Base-by-base conservation (phyloP, 2,329 filamentous ascomycete species). In the Coniosporium tulheliwenetii region DNA sequence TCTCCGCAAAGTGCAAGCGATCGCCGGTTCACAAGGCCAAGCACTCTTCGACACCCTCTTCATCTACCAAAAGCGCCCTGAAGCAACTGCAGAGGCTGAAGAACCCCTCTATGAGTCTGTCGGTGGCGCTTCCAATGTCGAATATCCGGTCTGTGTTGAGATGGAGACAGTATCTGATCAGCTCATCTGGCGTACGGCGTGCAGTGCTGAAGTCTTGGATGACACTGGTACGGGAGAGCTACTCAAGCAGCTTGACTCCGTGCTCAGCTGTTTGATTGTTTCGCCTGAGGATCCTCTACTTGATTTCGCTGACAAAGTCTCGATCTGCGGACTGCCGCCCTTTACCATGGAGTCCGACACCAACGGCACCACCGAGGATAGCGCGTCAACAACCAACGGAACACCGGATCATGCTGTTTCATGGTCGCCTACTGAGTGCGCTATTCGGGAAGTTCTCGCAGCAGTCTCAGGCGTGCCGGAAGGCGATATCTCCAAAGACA, bases 91-190 rank as follows among this genome's bases (percentile, higher is more conserved):
- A 1, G 41, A 47, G 1, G 37, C 41, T 0, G 35, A 19, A 0
- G 39, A 52, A 1, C 39, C 49, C 0, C 53, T 89, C 2, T 76
- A 83, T 48, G 67, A 64, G 32, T 85, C 83, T 2, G 57, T 82
- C 1, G 66, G 69, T 12, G 75, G 79, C 0, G 61, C 64, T 2
- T 79, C 84, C 0, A 71, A 78, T 15, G 77, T 89, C 1, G 85
- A 93, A 47, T 93, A 87, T 55, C 79, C 84, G 0, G 61, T 93
- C 3, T 91, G 84, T 50, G 71, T 85, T 2, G 87, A 95, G 60
- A 76, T 91, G 55, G 85, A 93, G 54, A 59, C 73, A 5, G 56
- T 71, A 0, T 63, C 60, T 0, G 59, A 71, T 13, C 51, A 59
- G 0, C 54, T 93, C 1, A 45, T 76, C 0, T 91, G 86, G 79